Percentiles rank a stretch among this genome's conserved stretches.
phyloP scores from a whole-genome alignment of 257 asterid species.

The Rubia yunnanensis region DNA sequence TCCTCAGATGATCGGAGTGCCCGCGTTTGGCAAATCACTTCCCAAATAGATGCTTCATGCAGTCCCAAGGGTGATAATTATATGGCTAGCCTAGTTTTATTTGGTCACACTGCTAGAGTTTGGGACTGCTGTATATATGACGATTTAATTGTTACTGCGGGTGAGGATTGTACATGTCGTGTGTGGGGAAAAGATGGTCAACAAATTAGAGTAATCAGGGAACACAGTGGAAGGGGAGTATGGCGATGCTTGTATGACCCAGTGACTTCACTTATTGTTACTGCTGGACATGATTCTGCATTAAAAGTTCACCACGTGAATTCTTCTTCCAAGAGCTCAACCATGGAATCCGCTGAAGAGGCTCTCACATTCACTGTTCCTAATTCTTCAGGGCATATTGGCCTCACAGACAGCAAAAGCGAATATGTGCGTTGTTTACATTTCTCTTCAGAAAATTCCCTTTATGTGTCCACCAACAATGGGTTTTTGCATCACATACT shows the following conservation, averaged over 20 bases:
- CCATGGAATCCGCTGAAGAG: constrained; percentile 27
- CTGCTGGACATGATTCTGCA: constrained; percentile 98
- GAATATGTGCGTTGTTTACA: constrained; percentile 88
- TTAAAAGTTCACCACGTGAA: constrained; percentile 58
- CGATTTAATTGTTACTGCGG: constrained; percentile 68
- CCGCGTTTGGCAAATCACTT: constrained; percentile 72
- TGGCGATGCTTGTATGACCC: constrained; percentile 96
- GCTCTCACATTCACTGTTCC: constrained; percentile 52
- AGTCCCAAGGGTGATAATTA: constrained; percentile 27
- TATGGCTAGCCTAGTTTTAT: constrained; percentile 47
- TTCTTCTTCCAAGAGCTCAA: constrained; percentile 30
- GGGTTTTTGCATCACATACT: constrained; percentile 74
- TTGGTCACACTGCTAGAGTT: constrained; percentile 91
- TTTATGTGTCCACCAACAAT: constrained; percentile 94
- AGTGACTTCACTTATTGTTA: constrained; percentile 65
- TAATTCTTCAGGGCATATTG: constrained; percentile 42
- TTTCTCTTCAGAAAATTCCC: constrained; percentile 66
- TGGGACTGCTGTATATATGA: constrained; percentile 97
- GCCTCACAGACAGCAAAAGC: constrained; percentile 85
- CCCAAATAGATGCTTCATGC: constrained; percentile 25
- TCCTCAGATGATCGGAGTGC: constrained; percentile 98
- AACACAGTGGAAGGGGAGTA: constrained; percentile 92
- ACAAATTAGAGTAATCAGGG: constrained; percentile 63
- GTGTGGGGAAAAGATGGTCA: constrained; percentile 77
- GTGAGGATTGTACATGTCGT: constrained; percentile 96